Evolutionary conservation across 2,329 filamentous ascomycete genomes (phyloP).

Genomic region (Malbranchea zuffiana): DNA sequence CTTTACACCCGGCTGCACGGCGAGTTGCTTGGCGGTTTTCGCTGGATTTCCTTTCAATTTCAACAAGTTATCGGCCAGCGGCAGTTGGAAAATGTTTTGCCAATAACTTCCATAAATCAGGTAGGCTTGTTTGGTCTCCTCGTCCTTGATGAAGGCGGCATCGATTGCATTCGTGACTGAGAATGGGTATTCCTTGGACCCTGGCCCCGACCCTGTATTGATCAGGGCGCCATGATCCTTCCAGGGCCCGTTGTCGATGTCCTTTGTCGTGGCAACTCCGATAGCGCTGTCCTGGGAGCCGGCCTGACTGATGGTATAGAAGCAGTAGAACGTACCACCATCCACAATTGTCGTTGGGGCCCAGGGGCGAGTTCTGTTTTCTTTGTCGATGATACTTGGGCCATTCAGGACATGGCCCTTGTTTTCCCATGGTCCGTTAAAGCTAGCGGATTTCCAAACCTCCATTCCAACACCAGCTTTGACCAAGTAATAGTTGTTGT

Average conservation of each 20-base stretch:
- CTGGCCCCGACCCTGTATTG: slow-evolving; percentile 21
- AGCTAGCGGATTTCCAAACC: slow-evolving; percentile 18
- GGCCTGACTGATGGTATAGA: slow-evolving; percentile 24
- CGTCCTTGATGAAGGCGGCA: slow-evolving; percentile 21
- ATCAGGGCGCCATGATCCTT: slow-evolving; percentile 28
- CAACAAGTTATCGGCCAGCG: slow-evolving; percentile 23
- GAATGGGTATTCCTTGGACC: slow-evolving; percentile 23
- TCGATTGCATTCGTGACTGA: slow-evolving; percentile 31
- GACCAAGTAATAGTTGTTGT: slow-evolving; percentile 27
- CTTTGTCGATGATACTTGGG: slow-evolving; percentile 23
- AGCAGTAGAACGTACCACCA: slow-evolving; percentile 28
- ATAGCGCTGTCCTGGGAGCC: slow-evolving; percentile 28
- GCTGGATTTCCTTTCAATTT: slow-evolving; percentile 18
- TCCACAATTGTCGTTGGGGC: slow-evolving; percentile 25
- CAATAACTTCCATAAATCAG: slow-evolving; percentile 29
- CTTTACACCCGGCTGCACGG: slow-evolving; percentile 15
- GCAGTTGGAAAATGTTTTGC: slow-evolving; percentile 28
- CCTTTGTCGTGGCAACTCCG: slow-evolving; percentile 25
- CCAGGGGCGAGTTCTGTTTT: slow-evolving; percentile 26
- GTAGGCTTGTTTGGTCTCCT: slow-evolving; percentile 21
- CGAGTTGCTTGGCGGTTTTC: slow-evolving; percentile 23
- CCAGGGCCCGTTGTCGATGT: slow-evolving; percentile 21
- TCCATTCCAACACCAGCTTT: slow-evolving; percentile 23
- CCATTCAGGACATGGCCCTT: slow-evolving; percentile 24
- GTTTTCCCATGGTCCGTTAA: slow-evolving; percentile 26